Percentiles rank a stretch among this genome's conserved stretches.
Evolutionary conservation across 805 yeast genomes (phyloP).

Genomic region (Nakazawaea peltata): DNA sequence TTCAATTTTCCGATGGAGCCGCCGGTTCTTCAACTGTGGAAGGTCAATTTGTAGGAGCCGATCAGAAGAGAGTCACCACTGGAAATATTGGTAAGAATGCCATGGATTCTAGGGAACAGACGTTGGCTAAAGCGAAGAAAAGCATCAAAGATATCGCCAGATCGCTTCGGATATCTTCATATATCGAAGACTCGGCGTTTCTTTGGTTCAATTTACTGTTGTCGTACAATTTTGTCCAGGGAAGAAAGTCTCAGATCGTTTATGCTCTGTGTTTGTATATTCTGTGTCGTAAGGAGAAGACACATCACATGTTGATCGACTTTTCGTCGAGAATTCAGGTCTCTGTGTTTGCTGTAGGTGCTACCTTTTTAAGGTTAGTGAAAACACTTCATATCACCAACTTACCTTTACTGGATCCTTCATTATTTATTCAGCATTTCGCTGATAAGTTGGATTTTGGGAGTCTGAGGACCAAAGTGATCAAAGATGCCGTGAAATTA

Average conservation of each 20-base stretch:
- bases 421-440: slow-evolving; percentile 87
- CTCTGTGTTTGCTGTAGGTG: slow-evolving; percentile 90
- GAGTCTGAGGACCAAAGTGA: slow-evolving; percentile 63
- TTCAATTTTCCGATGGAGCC: slow-evolving; percentile 86
- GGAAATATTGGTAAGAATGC: slow-evolving; percentile 66
- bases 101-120: slow-evolving; percentile 82
- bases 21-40: slow-evolving; percentile 95
- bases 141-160: slow-evolving; percentile 75
- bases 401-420: slow-evolving; percentile 89
- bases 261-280: slow-evolving; percentile 91
- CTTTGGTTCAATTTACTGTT: slow-evolving; percentile 88
- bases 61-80: slow-evolving; percentile 67
- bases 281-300: slow-evolving; percentile 86
- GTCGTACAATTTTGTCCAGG: slow-evolving; percentile 87
- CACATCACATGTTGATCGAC: slow-evolving; percentile 94
- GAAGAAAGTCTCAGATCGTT: slow-evolving; percentile 93
- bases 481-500: slow-evolving; percentile 77
- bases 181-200: slow-evolving; percentile 76
- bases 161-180: slow-evolving; percentile 74
- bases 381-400: slow-evolving; percentile 69
- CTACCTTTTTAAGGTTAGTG: slow-evolving; percentile 91
- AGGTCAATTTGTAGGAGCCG: slow-evolving; percentile 88
- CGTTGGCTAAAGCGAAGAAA: slow-evolving; percentile 74
- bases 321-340: slow-evolving; percentile 86
- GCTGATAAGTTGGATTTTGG: slow-evolving; percentile 83